Evolutionary conservation across 164 flowering plant species (phyloP), one percentile per base, ranked within the genome.

Genomic region (Tetrastigma voinierianum): DNA sequence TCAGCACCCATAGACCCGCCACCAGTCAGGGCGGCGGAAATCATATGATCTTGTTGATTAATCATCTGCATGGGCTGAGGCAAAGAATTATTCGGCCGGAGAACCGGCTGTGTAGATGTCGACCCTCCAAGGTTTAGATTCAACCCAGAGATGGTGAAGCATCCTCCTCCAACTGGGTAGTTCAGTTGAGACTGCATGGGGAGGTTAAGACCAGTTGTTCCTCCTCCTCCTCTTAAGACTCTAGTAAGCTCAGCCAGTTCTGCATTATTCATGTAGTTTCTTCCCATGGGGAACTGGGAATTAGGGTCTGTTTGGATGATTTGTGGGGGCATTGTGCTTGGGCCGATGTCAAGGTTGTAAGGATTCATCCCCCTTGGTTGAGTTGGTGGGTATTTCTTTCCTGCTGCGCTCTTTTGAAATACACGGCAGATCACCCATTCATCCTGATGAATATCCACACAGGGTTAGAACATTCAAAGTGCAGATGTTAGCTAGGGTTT

Each of bases 341-440:
- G 69, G 40, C 72, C 76, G 8, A 76, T 70, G 2, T 87, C 91
- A 14, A 81, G 69, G 76, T 72, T 75, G 81, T 82, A 86, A 20
- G 86, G 81, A 54, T 78, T 83, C 18, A 75, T 61, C 43, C 75
- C 67, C 65, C 86, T 70, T 17, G 85, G 24, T 68, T 76, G 84
- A 71, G 63, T 74, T 24, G 86, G 25, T 0, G 90, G 83, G 79
- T 81, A 90, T 69, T 90, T 91, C 73, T 88, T 91, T 20, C 68
- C 83, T 0, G 82, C 88, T 0, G 82, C 78, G 40, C 84, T 94
- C 81, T 94, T 94, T 57, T 89, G 93, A 65, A 94, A 94, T 19
- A 94, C 89, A 0, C 98, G 87, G 77, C 98, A 94, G 17, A 94
- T 93, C 66, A 94, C 97, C 98, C 98, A 94, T 78, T 90, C 98